Base-by-base conservation (phyloP, 129 eudicot species). In the Tanacetum coccineum region DNA sequence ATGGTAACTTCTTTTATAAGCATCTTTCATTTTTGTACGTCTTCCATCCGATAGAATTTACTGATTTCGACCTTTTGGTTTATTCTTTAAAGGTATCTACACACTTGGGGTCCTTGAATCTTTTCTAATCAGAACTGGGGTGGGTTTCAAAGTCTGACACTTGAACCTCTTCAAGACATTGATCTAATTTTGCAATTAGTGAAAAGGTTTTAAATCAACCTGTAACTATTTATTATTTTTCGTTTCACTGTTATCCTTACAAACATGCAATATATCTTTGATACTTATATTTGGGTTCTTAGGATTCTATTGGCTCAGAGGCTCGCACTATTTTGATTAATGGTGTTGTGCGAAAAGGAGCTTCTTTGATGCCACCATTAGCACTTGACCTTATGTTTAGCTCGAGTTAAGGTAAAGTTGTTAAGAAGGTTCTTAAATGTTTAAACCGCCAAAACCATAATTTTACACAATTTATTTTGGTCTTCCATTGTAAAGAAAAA, bases 301-400 rank as follows among this genome's bases (percentile, higher is more conserved):
- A n/a, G n/a, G n/a, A n/a, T 91, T 57, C 81, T n/a, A n/a, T n/a
- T n/a, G n/a, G n/a, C 22, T 96, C 98, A 42, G 88, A 88, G 77
- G 95, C 98, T 56, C 91, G 85, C 32, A 70, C 85, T 59, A 86
- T 92, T 73, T 84, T 92, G 63, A 83, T 82, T 9, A 88, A 79
- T 49, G 86, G 80, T 10, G 98, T 96, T 78, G 96, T 86, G 12
- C 76, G 96, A 49, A 92, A 84, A 75, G 98, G 98, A 25, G 98
- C 83, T 87, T 84, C 96, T 15, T 62, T 92, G 68, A 70, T 92
- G 55, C 96, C 95, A 51, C 96, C 98, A 68, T 75, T 83, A 46
- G 84, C 95, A 48, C 82, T 88, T 62, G 96, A 88, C 73, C 74
- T 83, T 45, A 54, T 22, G 95, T 61, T 84, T 96, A 66, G 73